Percentiles rank a stretch among this genome's conserved stretches.
Evolutionary conservation across 139 green algal genomes (phyloP).

Genomic region (Zygnema cylindricum): DNA sequence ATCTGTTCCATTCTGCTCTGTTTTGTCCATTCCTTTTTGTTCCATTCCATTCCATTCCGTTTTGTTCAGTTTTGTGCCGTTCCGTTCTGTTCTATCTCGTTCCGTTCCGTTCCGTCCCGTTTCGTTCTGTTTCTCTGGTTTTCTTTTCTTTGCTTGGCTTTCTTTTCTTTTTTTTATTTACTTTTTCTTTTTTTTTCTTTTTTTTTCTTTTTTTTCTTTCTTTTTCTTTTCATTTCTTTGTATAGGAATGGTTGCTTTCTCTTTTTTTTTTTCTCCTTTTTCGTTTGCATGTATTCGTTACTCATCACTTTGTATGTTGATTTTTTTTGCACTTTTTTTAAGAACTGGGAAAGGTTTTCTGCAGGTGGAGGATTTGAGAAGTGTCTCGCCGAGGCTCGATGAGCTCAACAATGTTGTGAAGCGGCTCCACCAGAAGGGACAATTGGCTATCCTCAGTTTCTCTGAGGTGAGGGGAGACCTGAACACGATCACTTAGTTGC

Average conservation of each 20-base stretch:
- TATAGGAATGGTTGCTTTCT: too few species aligned
- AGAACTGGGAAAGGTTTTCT: too few species aligned
- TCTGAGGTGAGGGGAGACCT: constrained; percentile 17
- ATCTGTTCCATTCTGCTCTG: not conserved
- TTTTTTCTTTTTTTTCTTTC: too few species aligned
- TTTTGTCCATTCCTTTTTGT: not conserved
- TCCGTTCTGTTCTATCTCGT: not conserved
- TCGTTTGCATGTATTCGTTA: too few species aligned
- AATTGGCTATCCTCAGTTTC: constrained; percentile 50
- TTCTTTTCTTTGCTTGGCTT: too few species aligned
- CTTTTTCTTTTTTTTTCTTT: too few species aligned
- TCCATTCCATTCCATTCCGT: not conserved
- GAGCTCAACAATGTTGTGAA: constrained; percentile 56
- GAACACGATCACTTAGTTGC: not conserved
- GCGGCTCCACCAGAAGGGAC: constrained; percentile 44
- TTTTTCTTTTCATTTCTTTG: too few species aligned
- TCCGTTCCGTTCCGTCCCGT: not conserved
- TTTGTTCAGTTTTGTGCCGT: not conserved
- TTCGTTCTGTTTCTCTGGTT: not conserved
- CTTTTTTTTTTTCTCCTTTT: too few species aligned
- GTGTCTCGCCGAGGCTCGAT: constrained; percentile 41
- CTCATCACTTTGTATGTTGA: too few species aligned
- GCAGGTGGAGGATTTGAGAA: constrained; percentile 45
- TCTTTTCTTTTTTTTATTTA: too few species aligned
- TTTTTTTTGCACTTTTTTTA: too few species aligned